Base-by-base conservation (phyloP, 495 filamentous ascomycete genomes). In the Cudoniella acicularis region DNA sequence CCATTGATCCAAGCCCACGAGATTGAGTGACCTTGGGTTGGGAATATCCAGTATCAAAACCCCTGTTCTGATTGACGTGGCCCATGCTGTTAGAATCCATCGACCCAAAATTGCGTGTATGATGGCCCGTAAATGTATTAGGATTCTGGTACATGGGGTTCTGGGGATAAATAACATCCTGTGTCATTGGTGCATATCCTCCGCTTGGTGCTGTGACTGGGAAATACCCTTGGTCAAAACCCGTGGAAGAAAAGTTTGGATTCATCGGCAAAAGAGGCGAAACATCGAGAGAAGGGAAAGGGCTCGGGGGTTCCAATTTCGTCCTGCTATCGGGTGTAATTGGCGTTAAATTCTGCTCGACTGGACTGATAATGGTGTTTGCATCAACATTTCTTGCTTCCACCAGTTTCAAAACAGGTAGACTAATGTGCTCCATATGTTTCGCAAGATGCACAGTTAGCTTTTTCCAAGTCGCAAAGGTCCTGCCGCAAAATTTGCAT, bases 391-490 rank as follows among this genome's bases (percentile, higher is more conserved):
- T 75, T 57, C 76, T 80, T 43, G 73, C 70, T 46, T 75, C 77
- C n/a, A 93, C 87, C 6, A 98, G 81, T 52, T 80, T 81, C 49
- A 96, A 73, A 49, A 97, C 83, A 0, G 93, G 93, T 67, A 98
- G 80, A 64, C 89, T 90, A 68, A 98, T 89, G 59, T 89, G 85
- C 68, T 96, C 92, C 91, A 98, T 95, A 74, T 98, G 93, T 64
- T 92, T 92, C n/a, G 91, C 93, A 61, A 96, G 76, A 75, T 96
- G 93, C 25, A 92, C 91, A 1, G 90, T 95, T 54, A 97, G 77
- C 77, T 96, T 95, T 79, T 95, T 96, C 92, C 92, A 96, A 49
- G 82, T 90, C 57, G 79, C 83, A 74, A 88, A 92, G 27, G 82
- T 75, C 69, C 89, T 89, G 52, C 88, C 87, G 64, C 93, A 98